Percentiles rank a stretch among this genome's conserved stretches.
phyloP scores from a whole-genome alignment of 768 basidiomycete species.

The Podaxis pistillaris region DNA sequence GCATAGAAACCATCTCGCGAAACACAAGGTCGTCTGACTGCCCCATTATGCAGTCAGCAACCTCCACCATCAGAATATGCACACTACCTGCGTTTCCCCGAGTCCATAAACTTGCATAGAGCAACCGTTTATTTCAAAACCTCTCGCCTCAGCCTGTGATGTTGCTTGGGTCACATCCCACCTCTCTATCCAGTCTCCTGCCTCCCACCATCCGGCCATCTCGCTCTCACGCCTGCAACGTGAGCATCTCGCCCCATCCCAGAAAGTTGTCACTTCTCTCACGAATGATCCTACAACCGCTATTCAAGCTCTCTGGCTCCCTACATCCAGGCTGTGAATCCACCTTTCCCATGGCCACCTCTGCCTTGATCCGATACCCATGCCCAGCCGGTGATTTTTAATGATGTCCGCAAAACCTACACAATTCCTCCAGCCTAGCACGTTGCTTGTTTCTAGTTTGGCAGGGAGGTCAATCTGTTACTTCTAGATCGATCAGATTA shows the following conservation, averaged over 20 bases:
- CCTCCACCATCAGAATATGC: neutral
- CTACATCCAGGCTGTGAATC: neutral
- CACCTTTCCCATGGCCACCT: neutral
- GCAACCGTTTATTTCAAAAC: neutral
- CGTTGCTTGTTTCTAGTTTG: neutral
- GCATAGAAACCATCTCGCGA: neutral
- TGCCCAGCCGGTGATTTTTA: neutral
- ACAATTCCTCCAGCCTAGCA: neutral
- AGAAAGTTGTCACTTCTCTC: slow-evolving; percentile 16
- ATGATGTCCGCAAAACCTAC: slow-evolving; percentile 6
- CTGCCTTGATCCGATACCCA: slow-evolving; percentile 8
- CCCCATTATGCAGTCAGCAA: neutral
- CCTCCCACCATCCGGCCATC: slow-evolving; percentile 17
- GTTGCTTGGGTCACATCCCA: neutral
- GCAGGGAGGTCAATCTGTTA: neutral
- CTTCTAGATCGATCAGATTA: slow-evolving; percentile 1
- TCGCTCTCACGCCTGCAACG: slow-evolving; percentile 17
- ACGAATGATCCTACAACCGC: slow-evolving; percentile 12
- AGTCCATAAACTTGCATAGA: neutral
- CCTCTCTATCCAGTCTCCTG: slow-evolving; percentile 10
- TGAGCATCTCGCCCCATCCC: slow-evolving; percentile 10
- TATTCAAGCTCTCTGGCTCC: slow-evolving; percentile 2
- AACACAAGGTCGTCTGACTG: slow-evolving; percentile 1
- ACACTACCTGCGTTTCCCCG: slow-evolving; percentile 3
- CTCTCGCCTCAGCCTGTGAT: neutral